Evolutionary conservation across 345 rosid species (phyloP), one percentile per base, ranked within the genome.

Genomic region (Noccaea bulbosa): DNA sequence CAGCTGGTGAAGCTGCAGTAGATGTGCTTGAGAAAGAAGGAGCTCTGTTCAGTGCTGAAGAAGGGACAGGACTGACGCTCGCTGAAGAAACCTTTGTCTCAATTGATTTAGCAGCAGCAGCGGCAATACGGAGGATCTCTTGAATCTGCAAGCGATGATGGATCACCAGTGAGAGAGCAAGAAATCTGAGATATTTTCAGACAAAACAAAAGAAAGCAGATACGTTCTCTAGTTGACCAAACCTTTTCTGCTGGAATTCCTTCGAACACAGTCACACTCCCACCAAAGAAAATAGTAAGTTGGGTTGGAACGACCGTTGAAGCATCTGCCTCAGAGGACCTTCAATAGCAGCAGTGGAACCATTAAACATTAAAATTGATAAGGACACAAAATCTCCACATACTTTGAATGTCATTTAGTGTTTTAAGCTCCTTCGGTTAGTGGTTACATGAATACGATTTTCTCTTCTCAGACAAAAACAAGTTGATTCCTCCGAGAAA

Each of bases 211-310:
- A 27, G 30, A 27, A 76, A 52, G 20, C 8, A 57, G 44, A 9
- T 35, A 45, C 56, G 41, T 65, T 24, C 12, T 48, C 8, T 20
- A 32, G 22, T 27, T 24, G 16, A 45, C 34, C 55, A 38, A 50
- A 93, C 98, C 97, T 88, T 90, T 54, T 86, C 96, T 14, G 79
- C 69, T 5, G 96, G 80, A 75, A 93, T 65, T 43, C 79, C 83
- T 73, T 90, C 89, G 63, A 90, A 88, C 33, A 90, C 93, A 51
- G 75, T 62, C 62, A 90, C 92, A 38, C 58, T 80, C 80, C 97
- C 98, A 67, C 85, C 85, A 65, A 81, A 93, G 86, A 90, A 90
- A 53, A 93, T 84, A 41, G 97, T 93, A 33, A 90, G 91, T 76
- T 90, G 96, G 70, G 76, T 47, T 16, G 88, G 87, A 69, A 75